Base-by-base conservation (phyloP, 768 basidiomycete species). In the Panellus pusillus region DNA sequence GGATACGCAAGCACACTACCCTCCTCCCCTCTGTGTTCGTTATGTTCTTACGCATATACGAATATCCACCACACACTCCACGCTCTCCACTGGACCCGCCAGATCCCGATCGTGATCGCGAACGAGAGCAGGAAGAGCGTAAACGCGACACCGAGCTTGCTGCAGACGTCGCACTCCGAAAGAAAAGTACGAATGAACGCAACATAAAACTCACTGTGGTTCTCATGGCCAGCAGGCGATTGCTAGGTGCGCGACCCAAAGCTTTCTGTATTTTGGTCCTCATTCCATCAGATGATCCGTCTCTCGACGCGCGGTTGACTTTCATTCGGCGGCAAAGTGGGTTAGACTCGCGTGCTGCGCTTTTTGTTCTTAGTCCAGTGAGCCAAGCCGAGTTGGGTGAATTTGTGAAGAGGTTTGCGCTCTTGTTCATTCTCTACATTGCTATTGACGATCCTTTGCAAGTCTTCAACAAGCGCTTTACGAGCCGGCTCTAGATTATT, bases 351-450 rank as follows among this genome's bases (percentile, higher is more conserved):
- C 82, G 91, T 50, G 96, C 95, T 0, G 91, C 93, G 0, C 74
- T 98, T 11, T 99, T 98, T 65, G 96, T 98, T 17, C 79, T 98
- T 17, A 94, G 93, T 60, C 97, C 97, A 19, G 94, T 99, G 31
- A 85, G 86, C 35, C 76, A 79, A n/a, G 71, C 81, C 5, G 94
- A 98, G 68, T 79, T 99, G 18, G 79, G 79, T 29, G 95, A 98
- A 54, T 99, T 99, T 65, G 87, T 94, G 6, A 79, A 77, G 62
- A 93, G 91, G 91, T 90, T 58, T 24, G 51, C 36, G 6, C 13
- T 44, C 8, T 31, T 12, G 19, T 47, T 56, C 36, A 32, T 11
- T 3, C 8, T 6, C 29, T 39, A 15, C 32, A 32, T 35, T 27
- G 55, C 13, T 61, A 43, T 44, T 27, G 39, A 60, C 36, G 37